Base-by-base conservation (phyloP, 2,329 filamentous ascomycete species). In the Trichoderma sp. region DNA sequence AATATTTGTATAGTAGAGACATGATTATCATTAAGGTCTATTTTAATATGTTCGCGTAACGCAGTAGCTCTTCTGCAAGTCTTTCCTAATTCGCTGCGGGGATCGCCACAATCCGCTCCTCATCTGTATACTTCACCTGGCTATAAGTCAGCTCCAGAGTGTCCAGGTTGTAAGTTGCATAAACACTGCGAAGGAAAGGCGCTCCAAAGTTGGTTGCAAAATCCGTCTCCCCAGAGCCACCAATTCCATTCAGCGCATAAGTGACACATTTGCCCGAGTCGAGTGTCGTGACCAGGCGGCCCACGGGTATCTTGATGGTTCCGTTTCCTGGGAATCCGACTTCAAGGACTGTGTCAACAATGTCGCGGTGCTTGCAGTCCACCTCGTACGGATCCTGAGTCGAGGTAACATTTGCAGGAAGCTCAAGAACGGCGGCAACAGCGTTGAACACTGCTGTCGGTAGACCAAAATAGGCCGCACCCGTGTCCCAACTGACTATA, bases 61-160 rank as follows among this genome's bases (percentile, higher is more conserved):
- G n/a, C 62, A 14, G n/a, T 21, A 14, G 24, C n/a, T 24, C n/a
- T 21, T 31, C 16, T 3, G 0, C 8, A 6, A 18, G 7, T 2
- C 24, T 35, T 21, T 27, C 14, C 7, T 69, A 53, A 21, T 59
- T 38, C 1, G 50, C n/a, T 1, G 45, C n/a, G 4, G 66, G n/a
- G 4, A 71, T 71, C 2, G 68, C 53, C 16, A 71, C 68, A 45
- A 71, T 71, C 5, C 1, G 14, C 24, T 71, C 68, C 56, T 71
- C 68, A 29, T 71, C 53, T 3, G 68, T 60, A 45, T 71, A 71
- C 33, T 71, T 71, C n/a, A 71, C 68, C 35, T 71, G 68, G 12
- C 56, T 45, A 62, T 41, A 71, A 14, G 53, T 35, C 53, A 71
- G 7, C 24, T 60, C 56, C 53, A 38, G 11, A 14, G 50, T 62